Base-by-base conservation (phyloP, 148 eudicot genomes). In the Limonium bicolor region DNA sequence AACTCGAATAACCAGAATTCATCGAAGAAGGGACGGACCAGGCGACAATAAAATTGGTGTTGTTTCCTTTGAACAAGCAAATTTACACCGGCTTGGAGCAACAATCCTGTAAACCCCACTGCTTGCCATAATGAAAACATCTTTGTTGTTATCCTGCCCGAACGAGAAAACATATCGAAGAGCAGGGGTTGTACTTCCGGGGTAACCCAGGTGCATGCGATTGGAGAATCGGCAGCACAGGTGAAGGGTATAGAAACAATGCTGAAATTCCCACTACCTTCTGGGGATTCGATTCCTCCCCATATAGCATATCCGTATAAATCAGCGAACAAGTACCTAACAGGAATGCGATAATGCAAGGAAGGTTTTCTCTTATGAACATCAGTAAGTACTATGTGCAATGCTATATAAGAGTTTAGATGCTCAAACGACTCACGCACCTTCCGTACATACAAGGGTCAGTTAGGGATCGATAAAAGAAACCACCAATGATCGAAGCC, bases 401-500 rank as follows among this genome's bases (percentile, higher is more conserved):
- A n/a, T n/a, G n/a, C n/a, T n/a, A n/a, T n/a, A n/a, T n/a, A n/a
- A n/a, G n/a, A n/a, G n/a, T n/a, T n/a, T n/a, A n/a, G n/a, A n/a
- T n/a, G n/a, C n/a, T n/a, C n/a, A n/a, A n/a, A n/a, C n/a, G n/a
- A n/a, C n/a, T n/a, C n/a, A n/a, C n/a, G n/a, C n/a, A 86, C 96
- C 93, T 81, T 59, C 93, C 96, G 54, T 54, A 38, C 72, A 81
- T 53, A 57, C 96, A 86, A 29, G 96, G 93, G 61, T 86, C 96
- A 17, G 82, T 76, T 33, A 9, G 40, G 12, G 93, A 75, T 7
- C 96, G 57, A 46, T 81, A 86, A 49, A 86, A 75, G 56, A 63
- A 86, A 43, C 96, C 96, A 11, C 96, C 93, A 20, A 84, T 70
- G 40, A 86, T 73, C 5, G 93, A 72, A 48, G 93, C 96, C 39